Base-by-base conservation (phyloP, 768 basidiomycete genomes). In the Phaeotremella skinneri region DNA sequence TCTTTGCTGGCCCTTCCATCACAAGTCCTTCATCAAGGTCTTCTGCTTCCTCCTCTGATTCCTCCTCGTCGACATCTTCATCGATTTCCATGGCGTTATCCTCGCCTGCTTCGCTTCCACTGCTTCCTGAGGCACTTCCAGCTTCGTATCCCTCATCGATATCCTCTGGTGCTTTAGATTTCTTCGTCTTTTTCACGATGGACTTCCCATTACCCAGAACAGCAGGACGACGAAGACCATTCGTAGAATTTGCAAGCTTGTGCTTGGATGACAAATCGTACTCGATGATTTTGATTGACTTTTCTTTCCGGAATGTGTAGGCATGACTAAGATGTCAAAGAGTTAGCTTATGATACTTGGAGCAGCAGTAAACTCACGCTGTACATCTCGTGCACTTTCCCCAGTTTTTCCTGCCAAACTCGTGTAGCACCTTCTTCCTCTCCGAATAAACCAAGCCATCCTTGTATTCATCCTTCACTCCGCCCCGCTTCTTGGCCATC, bases 291-390 rank as follows among this genome's bases (percentile, higher is more conserved):
- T 97, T 98, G 51, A 88, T 90, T 76, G 89, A 82, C 0, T 90
- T 91, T 72, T 99, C 96, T 76, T 91, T 97, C 53, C 93, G 87
- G 78, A 89, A 91, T 0, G 91, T 90, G 74, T 90, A 92, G 2
- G 83, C 85, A 66, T 82, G 78, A 27, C 91, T 93, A 64, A 1
- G 42, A 49, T 34, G 14, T 45, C 37, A n/a, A n/a, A n/a, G n/a
- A n/a, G 63, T 31, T 21, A 49, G 23, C n/a, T 20, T 6, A 37
- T 21, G 20, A 13, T 17, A 42, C 31, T 27, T 23, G 6, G 43
- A 13, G 21, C 0, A 48, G 2, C 34, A 26, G 39, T 62, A 56
- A 48, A 83, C 88, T 79, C 73, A 92, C 91, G 87, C 90, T 57
- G 80, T 81, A 79, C 96, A 98, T 60, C 83, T 82, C 2, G 78